phyloP scores from a whole-genome alignment of 2,329 filamentous ascomycete species.

The Mycosphaerella sp. region DNA sequence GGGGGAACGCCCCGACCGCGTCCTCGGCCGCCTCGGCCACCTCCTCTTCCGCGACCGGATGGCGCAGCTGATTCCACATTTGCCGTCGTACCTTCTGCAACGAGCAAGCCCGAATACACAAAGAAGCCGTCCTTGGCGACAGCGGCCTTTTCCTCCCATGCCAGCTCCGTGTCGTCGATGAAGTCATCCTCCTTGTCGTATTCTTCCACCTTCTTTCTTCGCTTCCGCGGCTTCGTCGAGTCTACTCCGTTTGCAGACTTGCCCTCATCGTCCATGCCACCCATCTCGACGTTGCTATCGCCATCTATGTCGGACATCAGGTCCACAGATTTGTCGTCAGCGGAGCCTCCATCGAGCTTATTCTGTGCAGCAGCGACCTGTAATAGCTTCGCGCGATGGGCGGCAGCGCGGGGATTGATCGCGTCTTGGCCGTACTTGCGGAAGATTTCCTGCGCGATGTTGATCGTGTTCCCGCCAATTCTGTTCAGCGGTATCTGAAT shows the following conservation, averaged over 20 bases:
- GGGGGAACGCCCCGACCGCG: constrained; percentile 43
- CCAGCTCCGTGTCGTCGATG: constrained; percentile 83
- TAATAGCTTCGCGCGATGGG: constrained; percentile 77
- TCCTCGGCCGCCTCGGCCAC: constrained; percentile 48
- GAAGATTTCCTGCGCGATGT: constrained; percentile 89
- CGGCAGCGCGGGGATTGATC: constrained; percentile 82
- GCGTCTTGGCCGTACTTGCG: constrained; percentile 93
- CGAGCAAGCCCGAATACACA: constrained; percentile 87
- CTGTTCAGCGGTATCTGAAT: constrained; percentile 75
- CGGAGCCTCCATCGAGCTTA: constrained; percentile 67
- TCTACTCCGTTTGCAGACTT: constrained; percentile 57
- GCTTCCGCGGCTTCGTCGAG: constrained; percentile 67
- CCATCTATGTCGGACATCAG: constrained; percentile 56
- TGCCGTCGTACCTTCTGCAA: constrained; percentile 72
- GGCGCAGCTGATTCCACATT: constrained; percentile 27
- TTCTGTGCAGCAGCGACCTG: constrained; percentile 85
- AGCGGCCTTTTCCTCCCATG: constrained; percentile 93
- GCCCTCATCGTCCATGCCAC: constrained; percentile 56
- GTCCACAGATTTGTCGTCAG: constrained; percentile 79
- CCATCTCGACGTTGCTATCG: constrained; percentile 85
- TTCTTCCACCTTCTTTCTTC: constrained; percentile 60
- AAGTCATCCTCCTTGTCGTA: constrained; percentile 63
- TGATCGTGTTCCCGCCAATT: constrained; percentile 83
- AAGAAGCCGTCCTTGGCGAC: constrained; percentile 96
- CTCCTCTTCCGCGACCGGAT: constrained; percentile 23